phyloP scores from a whole-genome alignment of 2,329 filamentous ascomycete species.

The Exophiala calicioides region DNA sequence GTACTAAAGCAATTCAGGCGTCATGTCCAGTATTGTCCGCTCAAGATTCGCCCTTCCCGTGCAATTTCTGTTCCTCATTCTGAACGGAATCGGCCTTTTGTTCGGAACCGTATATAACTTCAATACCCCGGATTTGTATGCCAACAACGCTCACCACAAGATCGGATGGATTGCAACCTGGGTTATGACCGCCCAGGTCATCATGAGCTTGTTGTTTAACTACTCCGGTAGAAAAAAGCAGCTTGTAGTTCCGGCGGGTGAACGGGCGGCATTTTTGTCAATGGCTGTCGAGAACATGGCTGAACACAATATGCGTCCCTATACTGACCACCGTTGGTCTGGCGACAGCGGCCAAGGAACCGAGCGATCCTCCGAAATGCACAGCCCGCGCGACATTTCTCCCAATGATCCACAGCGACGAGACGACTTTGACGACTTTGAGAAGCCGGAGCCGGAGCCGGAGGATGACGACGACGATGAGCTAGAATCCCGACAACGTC shows the following conservation, averaged over 20 bases:
- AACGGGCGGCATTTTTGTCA: constrained; percentile 63
- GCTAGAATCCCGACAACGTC: constrained; percentile 42
- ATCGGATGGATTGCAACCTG: constrained; percentile 82
- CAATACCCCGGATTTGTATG: constrained; percentile 81
- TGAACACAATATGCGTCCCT: constrained; percentile 49
- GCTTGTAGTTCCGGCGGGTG: constrained; percentile 40
- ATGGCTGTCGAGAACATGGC: constrained; percentile 59
- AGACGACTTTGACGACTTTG: constrained; percentile 54
- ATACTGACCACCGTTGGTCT: constrained; percentile 59
- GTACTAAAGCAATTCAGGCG: constrained; percentile 54
- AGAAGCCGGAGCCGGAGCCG: constrained; percentile 45
- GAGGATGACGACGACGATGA: constrained; percentile 51
- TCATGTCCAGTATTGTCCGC: constrained; percentile 81
- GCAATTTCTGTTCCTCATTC: constrained; percentile 67
- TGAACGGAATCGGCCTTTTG: constrained; percentile 66
- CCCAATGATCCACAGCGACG: constrained; percentile 53
- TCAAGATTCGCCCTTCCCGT: constrained; percentile 71
- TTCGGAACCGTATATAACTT: constrained; percentile 73
- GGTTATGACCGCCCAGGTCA: constrained; percentile 68
- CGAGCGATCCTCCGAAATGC: constrained; percentile 67
- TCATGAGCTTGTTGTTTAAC: constrained; percentile 66
- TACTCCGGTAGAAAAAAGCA: constrained; percentile 54
- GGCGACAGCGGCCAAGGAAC: constrained; percentile 75
- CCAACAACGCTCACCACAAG: constrained; percentile 83
- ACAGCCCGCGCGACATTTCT: constrained; percentile 65